Evolutionary conservation across 176 grass and related monocot species (phyloP), one percentile per base, ranked within the genome.

Genomic region (Typha latifolia): DNA sequence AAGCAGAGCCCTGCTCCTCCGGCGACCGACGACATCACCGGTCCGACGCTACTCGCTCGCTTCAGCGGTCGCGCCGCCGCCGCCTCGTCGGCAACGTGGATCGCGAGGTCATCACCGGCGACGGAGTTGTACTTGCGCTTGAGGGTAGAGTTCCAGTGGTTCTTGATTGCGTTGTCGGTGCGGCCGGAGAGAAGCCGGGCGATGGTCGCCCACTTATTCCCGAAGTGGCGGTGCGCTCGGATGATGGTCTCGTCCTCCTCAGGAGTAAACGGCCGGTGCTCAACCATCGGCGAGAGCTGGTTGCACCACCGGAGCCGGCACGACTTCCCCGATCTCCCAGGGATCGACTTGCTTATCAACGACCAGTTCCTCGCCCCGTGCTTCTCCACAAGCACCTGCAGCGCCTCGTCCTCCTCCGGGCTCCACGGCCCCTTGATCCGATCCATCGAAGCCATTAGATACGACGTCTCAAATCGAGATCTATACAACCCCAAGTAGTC

Each of bases 251-350:
- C 81, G 65, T 97, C 88, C 78, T 97, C 93, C 66, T 92, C 87
- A 1, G 85, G 12, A 12, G 88, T 80, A 78, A 97, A 97, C 1
- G 93, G 93, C n/a, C 93, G 85, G 19, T 90, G 93, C 85, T 97
- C 93, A n/a, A 97, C 93, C 79, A 85, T 82, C 71, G 93, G 93
- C 1, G 93, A 97, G 3, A 97, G 77, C 83, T 97, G 93, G 72
- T 97, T 97, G 66, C 93, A 97, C 93, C 93, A 97, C 72, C 93
- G 85, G 56, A 97, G 85, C 9, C 93, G 74, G 82, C 93, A 97
- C 50, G 93, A 97, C 76, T 97, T 97, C 16, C 93, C 93, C 2
- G 93, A 97, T 53, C 93, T 63, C 10, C 93, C 93, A 0, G 88
- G 88, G 51, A 97, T 91, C 1, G 85, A 79, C 0, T 80, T 57